phyloP scores from a whole-genome alignment of 768 basidiomycete species.

The Tylopilus plumbeoviolaceoides region DNA sequence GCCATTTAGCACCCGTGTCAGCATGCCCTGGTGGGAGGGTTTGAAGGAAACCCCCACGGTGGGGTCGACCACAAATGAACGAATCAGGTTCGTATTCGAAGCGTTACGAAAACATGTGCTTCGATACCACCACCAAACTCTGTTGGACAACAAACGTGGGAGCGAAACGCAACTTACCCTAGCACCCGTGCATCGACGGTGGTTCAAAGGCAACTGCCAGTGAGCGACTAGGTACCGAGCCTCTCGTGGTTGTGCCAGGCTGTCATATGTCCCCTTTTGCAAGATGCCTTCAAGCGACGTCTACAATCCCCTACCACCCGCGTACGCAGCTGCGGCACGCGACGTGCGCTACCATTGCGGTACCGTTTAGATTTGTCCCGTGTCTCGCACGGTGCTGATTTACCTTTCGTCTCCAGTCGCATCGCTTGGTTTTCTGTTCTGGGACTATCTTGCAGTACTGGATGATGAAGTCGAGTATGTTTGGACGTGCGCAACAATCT shows the following conservation, averaged over 20 bases:
- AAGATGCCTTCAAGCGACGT: neutral
- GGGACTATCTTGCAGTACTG: constrained; percentile 12
- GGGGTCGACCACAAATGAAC: neutral
- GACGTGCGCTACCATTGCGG: constrained; percentile 11
- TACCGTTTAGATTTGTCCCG: neutral
- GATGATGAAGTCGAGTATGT: constrained; percentile 17
- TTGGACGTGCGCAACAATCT: constrained; percentile 18
- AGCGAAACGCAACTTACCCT: neutral
- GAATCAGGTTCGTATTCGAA: neutral
- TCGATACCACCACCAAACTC: neutral
- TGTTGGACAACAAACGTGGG: neutral
- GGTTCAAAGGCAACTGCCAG: too few relatives aligned
- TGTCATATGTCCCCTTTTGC: neutral
- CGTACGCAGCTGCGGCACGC: constrained; percentile 1
- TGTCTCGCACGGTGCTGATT: neutral
- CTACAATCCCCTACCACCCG: neutral
- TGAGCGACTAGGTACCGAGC: too few relatives aligned
- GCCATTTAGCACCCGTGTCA: too few relatives aligned
- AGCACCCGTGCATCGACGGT: too few relatives aligned
- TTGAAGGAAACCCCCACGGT: too few relatives aligned
- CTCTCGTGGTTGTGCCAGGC: neutral
- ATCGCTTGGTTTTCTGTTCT: constrained; percentile 10
- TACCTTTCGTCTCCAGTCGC: constrained; percentile 1
- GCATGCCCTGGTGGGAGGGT: neutral
- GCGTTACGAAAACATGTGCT: neutral